Evolutionary conservation across 1,139 yeast genomes (phyloP).

Genomic region (Yamadazyma triangularis): DNA sequence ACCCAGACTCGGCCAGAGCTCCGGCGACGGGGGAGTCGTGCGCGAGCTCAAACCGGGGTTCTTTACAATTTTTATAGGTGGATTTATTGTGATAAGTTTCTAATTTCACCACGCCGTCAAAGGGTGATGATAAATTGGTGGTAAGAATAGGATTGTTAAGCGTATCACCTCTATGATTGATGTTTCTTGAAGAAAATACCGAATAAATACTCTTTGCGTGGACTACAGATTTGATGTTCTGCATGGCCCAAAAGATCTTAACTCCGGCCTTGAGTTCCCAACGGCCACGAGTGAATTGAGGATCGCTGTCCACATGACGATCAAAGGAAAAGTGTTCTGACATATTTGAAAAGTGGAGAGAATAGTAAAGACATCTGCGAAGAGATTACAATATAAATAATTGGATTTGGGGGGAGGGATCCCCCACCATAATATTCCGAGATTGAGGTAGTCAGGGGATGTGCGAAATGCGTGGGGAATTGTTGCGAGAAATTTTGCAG

Average conservation of each 20-base stretch:
- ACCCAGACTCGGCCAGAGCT: conserved; percentile 10
- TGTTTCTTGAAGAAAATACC: conserved; percentile 18
- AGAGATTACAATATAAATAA: no score
- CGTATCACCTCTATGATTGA: conserved; percentile 24
- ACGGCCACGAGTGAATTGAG: conserved; percentile 23
- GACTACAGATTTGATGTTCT: conserved; percentile 17
- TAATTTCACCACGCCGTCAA: conserved; percentile 21
- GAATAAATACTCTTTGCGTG: conserved; percentile 14
- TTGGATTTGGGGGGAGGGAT: not conserved
- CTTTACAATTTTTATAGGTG: conserved; percentile 13
- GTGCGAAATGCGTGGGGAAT: not conserved
- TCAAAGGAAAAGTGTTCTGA: conserved; percentile 18
- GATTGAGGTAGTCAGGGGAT: not conserved
- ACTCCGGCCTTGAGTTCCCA: conserved; percentile 26
- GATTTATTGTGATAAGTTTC: conserved; percentile 27
- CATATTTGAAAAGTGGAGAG: no score
- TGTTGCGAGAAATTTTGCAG: not conserved
- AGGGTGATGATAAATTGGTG: conserved; percentile 19
- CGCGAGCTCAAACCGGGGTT: conserved; percentile 17
- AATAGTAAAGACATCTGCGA: no score
- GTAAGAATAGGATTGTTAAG: conserved; percentile 27
- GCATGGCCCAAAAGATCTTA: conserved; percentile 28
- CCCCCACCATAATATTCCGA: not conserved
- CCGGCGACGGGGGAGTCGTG: conserved; percentile 3
- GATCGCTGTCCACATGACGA: conserved; percentile 22